Base-by-base conservation (phyloP, 2,329 filamentous ascomycete genomes). In the Botrytis sinoallii region DNA sequence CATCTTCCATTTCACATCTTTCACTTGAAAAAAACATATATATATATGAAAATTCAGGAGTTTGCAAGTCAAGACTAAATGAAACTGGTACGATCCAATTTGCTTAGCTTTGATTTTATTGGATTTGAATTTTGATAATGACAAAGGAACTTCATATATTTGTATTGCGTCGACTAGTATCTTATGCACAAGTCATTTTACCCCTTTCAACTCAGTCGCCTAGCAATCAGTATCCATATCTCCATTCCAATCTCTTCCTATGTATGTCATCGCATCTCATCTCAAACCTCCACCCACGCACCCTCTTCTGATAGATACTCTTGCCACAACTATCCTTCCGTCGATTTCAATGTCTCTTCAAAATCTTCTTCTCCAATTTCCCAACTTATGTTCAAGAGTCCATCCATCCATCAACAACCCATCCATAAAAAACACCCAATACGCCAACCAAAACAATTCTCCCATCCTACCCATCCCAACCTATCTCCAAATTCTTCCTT, bases 121-220 rank as follows among this genome's bases (percentile, higher is more conserved):
- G 22, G 4, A 55, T 44, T 59, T 12, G 16, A n/a, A 55, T 59
- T 14, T 35, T 60, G n/a, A 59, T 57, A 46, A 38, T 72, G 40
- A 72, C 63, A 72, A 72, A 72, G 38, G 70, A 72, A 72, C 48
- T 60, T 67, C 48, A 68, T 72, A 46, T 68, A 68, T 44, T 67
- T 60, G 52, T 72, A 72, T 69, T 61, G 71, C 52, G 40, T 72
- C 52, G 46, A 68, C 64, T 25, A 25, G 55, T 38, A 61, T 52
- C 25, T 60, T 59, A 69, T 69, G 71, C 68, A 70, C 68, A 70
- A 22, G 8, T n/a, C 52, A 46, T 22, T 46, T 22, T 40, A 46
- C 42, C 29, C 55, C 22, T 61, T 29, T 32, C 55, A 22, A 32
- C 42, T 61, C n/a, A 32, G n/a, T 32, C 35, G 32, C 48, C 66